phyloP scores from a whole-genome alignment of 192 early-diverging fungal genomes.

The Podochytrium sp. region DNA sequence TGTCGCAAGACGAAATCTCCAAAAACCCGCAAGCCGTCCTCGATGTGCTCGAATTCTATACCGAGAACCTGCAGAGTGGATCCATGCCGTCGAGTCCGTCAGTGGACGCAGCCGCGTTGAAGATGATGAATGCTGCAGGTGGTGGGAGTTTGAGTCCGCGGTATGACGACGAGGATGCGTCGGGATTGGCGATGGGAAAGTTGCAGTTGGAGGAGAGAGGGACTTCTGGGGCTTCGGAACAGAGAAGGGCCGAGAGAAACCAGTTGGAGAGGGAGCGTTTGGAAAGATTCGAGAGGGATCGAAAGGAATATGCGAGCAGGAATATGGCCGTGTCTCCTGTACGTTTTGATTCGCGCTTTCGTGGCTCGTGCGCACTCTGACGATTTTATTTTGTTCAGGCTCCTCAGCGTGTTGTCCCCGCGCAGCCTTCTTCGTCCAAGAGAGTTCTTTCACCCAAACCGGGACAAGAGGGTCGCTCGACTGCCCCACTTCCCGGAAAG shows the following conservation, averaged over 20 bases:
- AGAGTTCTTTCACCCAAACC: constrained; percentile 12
- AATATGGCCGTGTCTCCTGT: neutral
- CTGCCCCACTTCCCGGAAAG: constrained; percentile 25
- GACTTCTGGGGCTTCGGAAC: constrained; percentile 25
- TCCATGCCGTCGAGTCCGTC: constrained; percentile 7
- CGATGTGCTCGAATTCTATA: constrained; percentile 97
- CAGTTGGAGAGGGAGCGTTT: neutral
- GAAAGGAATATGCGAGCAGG: constrained; percentile 5
- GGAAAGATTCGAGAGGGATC: constrained; percentile 27
- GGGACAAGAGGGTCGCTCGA: constrained; percentile 29
- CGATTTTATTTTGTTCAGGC: neutral
- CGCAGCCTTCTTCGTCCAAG: neutral
- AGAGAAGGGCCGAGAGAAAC: constrained; percentile 61
- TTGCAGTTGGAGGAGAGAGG: constrained; percentile 6
- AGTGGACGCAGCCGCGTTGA: neutral
- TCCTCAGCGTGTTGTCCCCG: constrained; percentile 11
- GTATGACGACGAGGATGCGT: neutral
- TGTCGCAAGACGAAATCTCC: constrained; percentile 95
- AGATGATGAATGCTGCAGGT: neutral
- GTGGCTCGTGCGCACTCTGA: neutral
- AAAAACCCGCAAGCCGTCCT: constrained; percentile 98
- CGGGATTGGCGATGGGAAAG: neutral
- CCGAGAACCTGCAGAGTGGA: constrained; percentile 62
- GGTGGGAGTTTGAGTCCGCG: too few species aligned
- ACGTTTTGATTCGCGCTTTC: neutral